Conservation (phyloP, 2,329 filamentous ascomycete genomes). For the Venturia pyrina region DNA sequence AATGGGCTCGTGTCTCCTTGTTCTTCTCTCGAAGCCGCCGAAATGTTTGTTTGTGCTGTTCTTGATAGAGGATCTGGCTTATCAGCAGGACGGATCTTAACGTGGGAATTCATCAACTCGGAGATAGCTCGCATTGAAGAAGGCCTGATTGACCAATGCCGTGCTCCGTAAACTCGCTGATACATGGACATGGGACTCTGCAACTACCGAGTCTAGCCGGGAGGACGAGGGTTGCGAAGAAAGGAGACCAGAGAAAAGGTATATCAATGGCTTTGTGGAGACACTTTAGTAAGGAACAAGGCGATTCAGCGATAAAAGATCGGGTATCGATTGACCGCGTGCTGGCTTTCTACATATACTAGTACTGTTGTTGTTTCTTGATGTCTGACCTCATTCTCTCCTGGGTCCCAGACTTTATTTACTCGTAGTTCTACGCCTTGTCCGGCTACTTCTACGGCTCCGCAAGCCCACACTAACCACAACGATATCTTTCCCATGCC, state of each 20-base stretch:
- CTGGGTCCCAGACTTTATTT: neutral
- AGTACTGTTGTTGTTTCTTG: neutral
- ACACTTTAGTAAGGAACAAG: neutral
- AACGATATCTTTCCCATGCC: neutral
- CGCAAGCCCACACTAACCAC: neutral
- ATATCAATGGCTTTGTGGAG: neutral
- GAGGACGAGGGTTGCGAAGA: neutral
- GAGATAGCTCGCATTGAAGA: neutral
- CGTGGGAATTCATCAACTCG: neutral
- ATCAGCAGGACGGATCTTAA: neutral
- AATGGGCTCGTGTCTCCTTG: neutral
- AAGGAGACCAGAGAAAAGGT: neutral
- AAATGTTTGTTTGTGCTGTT: too few species aligned
- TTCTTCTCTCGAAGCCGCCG: too few species aligned
- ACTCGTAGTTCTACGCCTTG: neutral
- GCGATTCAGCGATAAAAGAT: neutral
- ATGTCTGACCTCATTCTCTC: neutral
- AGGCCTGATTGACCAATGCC: neutral
- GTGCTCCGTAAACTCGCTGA: neutral
- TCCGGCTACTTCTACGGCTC: slow-evolving; percentile 1
- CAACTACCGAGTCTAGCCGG: slow-evolving; percentile 3
- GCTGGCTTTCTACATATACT: neutral
- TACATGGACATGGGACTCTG: neutral
- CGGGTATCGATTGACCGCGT: neutral
- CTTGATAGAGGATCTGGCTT: too few species aligned